phyloP scores from a whole-genome alignment of 176 grass and related monocot genomes.

The Paspalum notatum region DNA sequence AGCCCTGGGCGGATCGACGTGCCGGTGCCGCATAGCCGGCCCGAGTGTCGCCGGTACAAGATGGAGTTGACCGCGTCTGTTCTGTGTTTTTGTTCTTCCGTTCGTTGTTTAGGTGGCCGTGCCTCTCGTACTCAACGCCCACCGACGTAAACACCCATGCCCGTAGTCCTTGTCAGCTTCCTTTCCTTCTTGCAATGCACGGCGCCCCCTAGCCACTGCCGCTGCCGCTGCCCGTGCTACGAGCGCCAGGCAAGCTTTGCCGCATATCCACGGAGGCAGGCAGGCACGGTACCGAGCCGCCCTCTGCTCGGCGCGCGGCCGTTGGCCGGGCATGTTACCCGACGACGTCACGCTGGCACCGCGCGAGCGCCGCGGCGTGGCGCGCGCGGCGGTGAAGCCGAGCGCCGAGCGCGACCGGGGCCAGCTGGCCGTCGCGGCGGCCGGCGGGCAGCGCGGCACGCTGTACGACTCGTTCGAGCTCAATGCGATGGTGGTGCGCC shows the following conservation, averaged over 20 bases:
- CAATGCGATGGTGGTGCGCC: slow-evolving; percentile 54
- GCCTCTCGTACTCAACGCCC: slow-evolving; percentile 12
- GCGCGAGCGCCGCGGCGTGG: neutral
- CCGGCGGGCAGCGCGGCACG: slow-evolving; percentile 37
- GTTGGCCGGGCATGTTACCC: slow-evolving; percentile 26
- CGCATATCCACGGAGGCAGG: neutral
- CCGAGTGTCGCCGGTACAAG: neutral
- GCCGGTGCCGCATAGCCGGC: no score
- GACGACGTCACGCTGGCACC: neutral
- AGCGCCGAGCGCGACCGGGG: neutral
- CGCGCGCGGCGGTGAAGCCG: neutral
- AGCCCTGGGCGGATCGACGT: no score
- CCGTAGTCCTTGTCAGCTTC: slow-evolving; percentile 4
- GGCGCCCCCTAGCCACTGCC: neutral
- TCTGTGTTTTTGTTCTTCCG: neutral
- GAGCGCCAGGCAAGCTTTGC: neutral
- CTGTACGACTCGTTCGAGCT: slow-evolving; percentile 76
- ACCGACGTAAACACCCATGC: slow-evolving; percentile 8
- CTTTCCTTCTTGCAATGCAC: neutral
- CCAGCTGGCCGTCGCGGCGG: neutral
- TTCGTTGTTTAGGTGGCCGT: neutral
- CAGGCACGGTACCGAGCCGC: neutral
- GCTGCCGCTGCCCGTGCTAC: neutral
- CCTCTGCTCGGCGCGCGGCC: neutral
- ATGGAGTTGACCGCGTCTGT: neutral